Evolutionary conservation across 179 eudicot genomes (phyloP), one percentile per base, ranked within the genome.

Genomic region (Patellifolia procumbens): DNA sequence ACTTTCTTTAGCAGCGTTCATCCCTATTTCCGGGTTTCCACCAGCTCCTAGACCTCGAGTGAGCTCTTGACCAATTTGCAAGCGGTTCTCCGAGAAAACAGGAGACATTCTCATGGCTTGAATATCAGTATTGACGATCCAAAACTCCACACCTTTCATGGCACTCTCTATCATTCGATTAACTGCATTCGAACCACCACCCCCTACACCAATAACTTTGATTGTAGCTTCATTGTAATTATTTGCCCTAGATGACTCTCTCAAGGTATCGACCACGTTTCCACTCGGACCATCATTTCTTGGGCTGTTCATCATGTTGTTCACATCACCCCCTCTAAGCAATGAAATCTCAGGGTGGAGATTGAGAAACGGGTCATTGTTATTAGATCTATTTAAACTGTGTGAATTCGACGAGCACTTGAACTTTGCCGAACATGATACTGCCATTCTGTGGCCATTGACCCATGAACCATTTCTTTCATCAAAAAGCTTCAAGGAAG

Each of bases 11-110:
- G 98, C 98, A 75, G 98, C 97, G 88, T 86, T 92, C 88, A 84
- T 89, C 70, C 98, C 98, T 19, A 94, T 87, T 69, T 89, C 97
- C 4, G 98, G 98, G 75, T 94, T 94, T 43, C 98, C 98, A 75
- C 98, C 98, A 74, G 98, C 98, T 69, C 98, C 98, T 58, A 94
- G 87, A 46, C 98, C 98, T 71, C 98, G 87, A 24, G 97, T 94
- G 60, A 94, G 90, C 86, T 92, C 98, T 80, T 86, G 86, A 77
- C 98, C 98, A 72, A 94, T 94, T 82, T 89, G 98, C 85, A 94
- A 83, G 53, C 94, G 88, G 32, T 94, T 82, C 76, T 86, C 88
- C 6, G 92, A 83, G 72, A 78, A 85, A 31, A 89, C 93, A 69
- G 98, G 98, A 12, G 98, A 94, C 89, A 91, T 89, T 76, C 85